Base-by-base conservation (phyloP, 2,329 filamentous ascomycete species). In the Xylariaceae sp. region DNA sequence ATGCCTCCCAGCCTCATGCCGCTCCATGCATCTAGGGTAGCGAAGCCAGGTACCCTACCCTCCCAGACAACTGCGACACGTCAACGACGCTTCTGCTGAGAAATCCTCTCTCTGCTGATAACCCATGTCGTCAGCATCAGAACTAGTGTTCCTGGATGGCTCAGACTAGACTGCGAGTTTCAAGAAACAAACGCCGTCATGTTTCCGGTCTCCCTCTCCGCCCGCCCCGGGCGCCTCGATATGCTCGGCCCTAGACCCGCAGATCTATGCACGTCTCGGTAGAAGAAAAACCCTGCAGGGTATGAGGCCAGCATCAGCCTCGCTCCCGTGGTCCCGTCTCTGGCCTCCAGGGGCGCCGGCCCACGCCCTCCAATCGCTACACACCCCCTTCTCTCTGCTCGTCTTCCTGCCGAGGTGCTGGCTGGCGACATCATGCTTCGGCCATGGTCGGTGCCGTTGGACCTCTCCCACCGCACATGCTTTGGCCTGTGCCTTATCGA, bases 231-330 rank as follows among this genome's bases (percentile, higher is more conserved):
- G 36, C 15, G 36, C 36, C n/a, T 23, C 6, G 4, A 26, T 34
- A 37, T 18, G n/a, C 12, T 33, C 40, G 43, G 40, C 32, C 37
- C 37, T 39, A 32, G 35, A 32, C 25, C 35, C 37, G 42, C 39
- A 45, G 37, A 42, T 43, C 35, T 8, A 40, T 45, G 43, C 43
- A 43, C 29, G 36, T 45, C 38, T 45, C 43, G 43, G 43, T 43
- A 45, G 35, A 40, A 35, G 33, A 35, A 38, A 38, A 45, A 30
- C 35, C 37, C 19, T 40, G 39, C 33, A 27, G 26, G 29, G 35
- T 30, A 33, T 23, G 24, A 26, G 24, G 24, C 15, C n/a, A 12
- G 6, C 5, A 13, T 26, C n/a, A 26, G 24, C 24, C 24, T 26
- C 21, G n/a, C 24, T 26, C 15, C 24, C 24, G 12, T 12, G 24